Percentiles rank a stretch among this genome's conserved stretches.
These are phyloP conservation scores for Quercus phellos DNA, from an alignment of 331 rosid genomes.

Conservation along the genomic window DNA sequence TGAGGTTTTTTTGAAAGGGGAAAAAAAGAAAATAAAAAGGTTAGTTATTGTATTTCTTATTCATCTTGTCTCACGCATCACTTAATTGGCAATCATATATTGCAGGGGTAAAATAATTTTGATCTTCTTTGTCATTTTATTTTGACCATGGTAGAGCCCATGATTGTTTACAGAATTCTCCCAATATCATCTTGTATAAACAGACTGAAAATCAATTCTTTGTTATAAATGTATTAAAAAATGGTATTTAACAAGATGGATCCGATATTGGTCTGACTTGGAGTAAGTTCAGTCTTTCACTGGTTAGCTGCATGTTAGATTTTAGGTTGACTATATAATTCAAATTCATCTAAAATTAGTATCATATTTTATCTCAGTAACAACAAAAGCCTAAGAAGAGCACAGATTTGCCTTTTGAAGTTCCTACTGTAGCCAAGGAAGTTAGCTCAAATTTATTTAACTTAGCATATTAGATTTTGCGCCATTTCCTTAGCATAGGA, in stretches of 20 bases:
- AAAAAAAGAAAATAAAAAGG: neutral
- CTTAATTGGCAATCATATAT: neutral
- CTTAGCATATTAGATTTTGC: neutral
- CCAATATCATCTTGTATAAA: conserved; percentile 9
- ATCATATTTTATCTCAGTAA: neutral
- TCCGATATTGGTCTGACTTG: neutral
- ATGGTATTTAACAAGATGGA: conserved; percentile 2
- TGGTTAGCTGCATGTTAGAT: neutral
- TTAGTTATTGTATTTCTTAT: neutral
- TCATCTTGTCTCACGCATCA: neutral
- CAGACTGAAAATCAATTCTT: neutral
- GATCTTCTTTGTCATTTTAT: neutral
- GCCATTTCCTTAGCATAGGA: neutral
- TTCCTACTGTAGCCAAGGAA: neutral
- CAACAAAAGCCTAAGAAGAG: neutral
- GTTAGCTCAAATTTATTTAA: neutral
- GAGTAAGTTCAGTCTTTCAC: neutral
- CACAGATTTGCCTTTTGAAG: neutral
- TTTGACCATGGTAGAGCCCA: neutral
- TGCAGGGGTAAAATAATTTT: neutral
- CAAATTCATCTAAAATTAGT: neutral
- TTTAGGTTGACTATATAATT: conserved; percentile 1
- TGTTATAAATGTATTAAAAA: neutral
- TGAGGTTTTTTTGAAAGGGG: neutral
- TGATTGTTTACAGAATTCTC: neutral